Percentiles rank a stretch among this genome's conserved stretches.
These are phyloP conservation scores for Termitomyces sp. DNA, from an alignment of 768 basidiomycete genomes.

Conservation along the genomic window DNA sequence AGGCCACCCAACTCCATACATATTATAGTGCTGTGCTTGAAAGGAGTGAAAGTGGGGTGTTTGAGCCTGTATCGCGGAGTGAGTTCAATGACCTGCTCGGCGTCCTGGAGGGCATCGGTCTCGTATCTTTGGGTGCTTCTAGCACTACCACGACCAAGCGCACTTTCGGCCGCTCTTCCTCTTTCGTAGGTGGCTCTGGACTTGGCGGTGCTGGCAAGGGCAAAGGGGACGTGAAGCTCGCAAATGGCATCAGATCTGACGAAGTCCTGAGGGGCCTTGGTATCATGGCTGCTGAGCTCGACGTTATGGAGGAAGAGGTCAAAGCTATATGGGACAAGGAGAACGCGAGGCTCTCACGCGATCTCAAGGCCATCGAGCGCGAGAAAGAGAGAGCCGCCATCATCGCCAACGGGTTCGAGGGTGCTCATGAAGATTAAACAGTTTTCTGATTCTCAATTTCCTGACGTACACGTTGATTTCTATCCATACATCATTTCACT, in stretches of 20 bases:
- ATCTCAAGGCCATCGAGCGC: conserved; percentile 29
- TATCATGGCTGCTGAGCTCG: conserved; percentile 26
- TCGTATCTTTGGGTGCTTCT: conserved; percentile 21
- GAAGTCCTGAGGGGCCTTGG: conserved; percentile 73
- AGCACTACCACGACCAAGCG: conserved; percentile 30
- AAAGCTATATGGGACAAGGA: conserved; percentile 52
- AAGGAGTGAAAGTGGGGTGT: conserved; percentile 47
- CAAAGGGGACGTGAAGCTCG: conserved; percentile 47
- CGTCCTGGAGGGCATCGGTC: conserved; percentile 69
- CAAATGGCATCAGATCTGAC: conserved; percentile 57
- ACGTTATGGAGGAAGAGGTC: conserved; percentile 46
- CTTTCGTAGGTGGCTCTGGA: conserved; percentile 41
- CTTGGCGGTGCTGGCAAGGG: conserved; percentile 32
- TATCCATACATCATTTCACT: not conserved
- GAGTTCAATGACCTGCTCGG: conserved; percentile 72
- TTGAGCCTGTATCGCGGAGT: conserved; percentile 64
- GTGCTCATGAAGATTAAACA: conserved; percentile 16
- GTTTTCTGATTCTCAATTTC: not conserved
- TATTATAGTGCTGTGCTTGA: conserved; percentile 60
- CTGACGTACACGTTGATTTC: not conserved
- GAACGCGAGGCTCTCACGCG: conserved; percentile 36
- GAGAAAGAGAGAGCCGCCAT: conserved; percentile 10
- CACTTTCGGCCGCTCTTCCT: conserved; percentile 49
- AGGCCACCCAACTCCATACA: conserved; percentile 54
- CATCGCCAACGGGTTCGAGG: conserved; percentile 14